Percentiles rank a stretch among this genome's conserved stretches.
These are phyloP conservation scores for Musa schizocarpa DNA, from an alignment of 176 grass and related monocot species.

Conservation along the genomic window DNA sequence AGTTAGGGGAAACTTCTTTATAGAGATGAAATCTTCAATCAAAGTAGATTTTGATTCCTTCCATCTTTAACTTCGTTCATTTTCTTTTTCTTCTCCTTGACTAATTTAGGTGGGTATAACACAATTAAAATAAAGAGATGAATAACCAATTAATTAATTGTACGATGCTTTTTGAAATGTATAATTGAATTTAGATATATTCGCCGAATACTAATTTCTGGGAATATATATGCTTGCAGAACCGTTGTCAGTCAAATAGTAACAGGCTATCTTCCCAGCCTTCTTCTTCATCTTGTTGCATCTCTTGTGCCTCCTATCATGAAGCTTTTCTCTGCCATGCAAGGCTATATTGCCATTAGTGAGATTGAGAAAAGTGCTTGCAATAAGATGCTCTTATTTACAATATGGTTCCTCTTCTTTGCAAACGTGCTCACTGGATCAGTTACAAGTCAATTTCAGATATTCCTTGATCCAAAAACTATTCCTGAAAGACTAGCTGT, in stretches of 20 bases:
- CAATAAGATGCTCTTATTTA: slow-evolving; percentile 89
- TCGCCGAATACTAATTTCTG: neutral
- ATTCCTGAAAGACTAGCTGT: slow-evolving; percentile 77
- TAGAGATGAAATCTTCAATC: no score
- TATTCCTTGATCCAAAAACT: slow-evolving; percentile 66
- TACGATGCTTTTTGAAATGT: no score
- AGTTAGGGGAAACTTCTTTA: no score
- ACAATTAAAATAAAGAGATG: neutral
- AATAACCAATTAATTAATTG: neutral
- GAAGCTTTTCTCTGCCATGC: slow-evolving; percentile 86
- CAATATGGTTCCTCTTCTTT: slow-evolving; percentile 84
- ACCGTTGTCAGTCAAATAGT: slow-evolving; percentile 75
- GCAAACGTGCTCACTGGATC: slow-evolving; percentile 82
- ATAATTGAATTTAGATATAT: neutral
- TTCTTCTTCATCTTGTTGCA: slow-evolving; percentile 71
- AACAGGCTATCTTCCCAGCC: slow-evolving; percentile 95
- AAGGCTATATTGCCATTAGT: slow-evolving; percentile 77
- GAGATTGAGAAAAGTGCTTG: slow-evolving; percentile 91
- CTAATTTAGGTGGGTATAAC: neutral
- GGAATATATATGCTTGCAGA: slow-evolving; percentile 42
- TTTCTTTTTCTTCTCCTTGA: no score
- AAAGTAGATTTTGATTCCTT: no score
- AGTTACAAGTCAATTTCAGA: slow-evolving; percentile 31
- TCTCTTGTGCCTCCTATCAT: slow-evolving; percentile 69
- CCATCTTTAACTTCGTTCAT: no score